Evolutionary conservation across 108 stramenopile species (phyloP).

Genomic region (Cyclostephanos tholiformis): DNA sequence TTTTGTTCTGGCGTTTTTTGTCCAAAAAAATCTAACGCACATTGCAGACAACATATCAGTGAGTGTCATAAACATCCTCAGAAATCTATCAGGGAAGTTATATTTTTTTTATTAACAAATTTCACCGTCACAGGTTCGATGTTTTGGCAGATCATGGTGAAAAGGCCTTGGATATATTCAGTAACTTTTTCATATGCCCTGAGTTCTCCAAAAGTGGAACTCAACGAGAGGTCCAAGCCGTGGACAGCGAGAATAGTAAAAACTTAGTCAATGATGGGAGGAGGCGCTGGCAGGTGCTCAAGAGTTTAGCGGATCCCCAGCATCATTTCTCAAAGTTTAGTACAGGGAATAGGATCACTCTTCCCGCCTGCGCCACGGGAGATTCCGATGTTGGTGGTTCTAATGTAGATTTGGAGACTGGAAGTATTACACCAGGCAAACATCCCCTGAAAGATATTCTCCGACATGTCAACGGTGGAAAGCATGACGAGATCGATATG

Average conservation of each 20-base stretch:
- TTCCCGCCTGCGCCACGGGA: slow-evolving; percentile 42
- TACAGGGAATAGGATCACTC: slow-evolving; percentile 76
- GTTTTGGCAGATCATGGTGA: slow-evolving; percentile 76
- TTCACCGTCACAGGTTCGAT: slow-evolving; percentile 48
- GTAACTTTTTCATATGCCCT: slow-evolving; percentile 78
- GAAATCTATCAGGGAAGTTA: too few species aligned
- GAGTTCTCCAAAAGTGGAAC: slow-evolving; percentile 80
- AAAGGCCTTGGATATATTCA: slow-evolving; percentile 80
- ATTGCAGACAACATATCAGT: slow-evolving; percentile 79
- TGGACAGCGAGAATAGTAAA: slow-evolving; percentile 89
- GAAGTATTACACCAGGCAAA: background rate
- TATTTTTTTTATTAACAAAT: too few species aligned
- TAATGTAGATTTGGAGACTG: slow-evolving; percentile 12
- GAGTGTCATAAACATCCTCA: too few species aligned
- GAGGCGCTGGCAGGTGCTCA: slow-evolving; percentile 81
- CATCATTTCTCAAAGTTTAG: slow-evolving; percentile 87
- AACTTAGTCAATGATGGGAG: slow-evolving; percentile 79
- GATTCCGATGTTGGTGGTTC: background rate
- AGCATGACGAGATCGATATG: slow-evolving; percentile 48
- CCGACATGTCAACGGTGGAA: slow-evolving; percentile 18
- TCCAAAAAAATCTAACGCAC: background rate
- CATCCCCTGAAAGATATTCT: slow-evolving; percentile 31
- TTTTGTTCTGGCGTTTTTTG: background rate
- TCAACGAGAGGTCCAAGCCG: slow-evolving; percentile 81
- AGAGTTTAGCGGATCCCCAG: slow-evolving; percentile 61